These are phyloP conservation scores for Acanthamoeba castellanii DNA, from an alignment of 208 protist species.

Conservation along the genomic window DNA sequence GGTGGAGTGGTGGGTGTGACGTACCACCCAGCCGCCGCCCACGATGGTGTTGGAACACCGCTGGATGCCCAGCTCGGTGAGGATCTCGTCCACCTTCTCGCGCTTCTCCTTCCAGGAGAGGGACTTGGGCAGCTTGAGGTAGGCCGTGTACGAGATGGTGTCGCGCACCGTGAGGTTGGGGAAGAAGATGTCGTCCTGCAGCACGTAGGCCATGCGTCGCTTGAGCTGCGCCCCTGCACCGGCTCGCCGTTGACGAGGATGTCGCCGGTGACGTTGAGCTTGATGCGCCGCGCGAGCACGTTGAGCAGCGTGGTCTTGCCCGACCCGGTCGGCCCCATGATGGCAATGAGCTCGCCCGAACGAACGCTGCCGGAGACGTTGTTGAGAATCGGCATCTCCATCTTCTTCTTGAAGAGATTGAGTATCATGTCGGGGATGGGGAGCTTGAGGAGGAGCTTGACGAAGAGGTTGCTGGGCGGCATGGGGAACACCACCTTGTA, in stretches of 20 bases:
- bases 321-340: conserved; percentile 46
- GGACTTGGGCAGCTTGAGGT: conserved; percentile 65
- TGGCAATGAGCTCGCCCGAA: conserved; percentile 39
- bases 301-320: conserved; percentile 80
- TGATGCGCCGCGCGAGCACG: conserved; percentile 66
- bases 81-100: conserved; percentile 27
- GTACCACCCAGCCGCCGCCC: conserved; percentile 64
- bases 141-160: conserved; percentile 75
- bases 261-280: conserved; percentile 76
- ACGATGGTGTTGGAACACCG: conserved; percentile 60
- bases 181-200: conserved; percentile 82
- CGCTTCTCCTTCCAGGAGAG: conserved; percentile 33
- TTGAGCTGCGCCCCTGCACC: conserved; percentile 40
- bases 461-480: conserved; percentile 51
- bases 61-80: conserved; percentile 71
- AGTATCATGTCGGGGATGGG: conserved; percentile 42
- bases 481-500: conserved; percentile 63
- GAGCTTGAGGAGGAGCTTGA: conserved; percentile 69
- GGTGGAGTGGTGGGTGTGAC: background rate
- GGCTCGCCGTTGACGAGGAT: conserved; percentile 71
- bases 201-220: conserved; percentile 73
- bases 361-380: conserved; percentile 20
- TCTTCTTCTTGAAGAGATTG: conserved; percentile 55
- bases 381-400: conserved; percentile 3
- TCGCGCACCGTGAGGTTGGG: conserved; percentile 78